Evolutionary conservation across 73 alveolate species (phyloP).

Genomic region (Symbiodinium natans): DNA sequence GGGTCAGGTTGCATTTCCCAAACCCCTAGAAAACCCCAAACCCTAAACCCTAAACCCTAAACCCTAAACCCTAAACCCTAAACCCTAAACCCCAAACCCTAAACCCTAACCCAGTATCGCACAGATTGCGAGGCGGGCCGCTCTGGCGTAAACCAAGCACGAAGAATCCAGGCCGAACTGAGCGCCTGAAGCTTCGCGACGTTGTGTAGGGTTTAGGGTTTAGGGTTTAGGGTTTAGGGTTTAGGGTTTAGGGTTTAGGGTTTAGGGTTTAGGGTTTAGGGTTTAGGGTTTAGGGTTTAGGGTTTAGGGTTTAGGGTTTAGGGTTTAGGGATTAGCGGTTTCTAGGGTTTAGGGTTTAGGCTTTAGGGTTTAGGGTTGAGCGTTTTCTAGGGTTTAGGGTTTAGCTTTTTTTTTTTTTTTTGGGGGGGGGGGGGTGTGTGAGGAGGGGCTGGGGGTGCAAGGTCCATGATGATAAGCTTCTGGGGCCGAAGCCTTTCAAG

Average conservation of each 20-base stretch:
- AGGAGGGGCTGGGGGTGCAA: no score
- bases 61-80: background rate
- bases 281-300: background rate
- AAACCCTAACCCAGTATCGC: background rate
- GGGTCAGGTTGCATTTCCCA: no score
- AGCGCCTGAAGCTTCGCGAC: constrained; percentile 24
- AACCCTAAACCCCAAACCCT: background rate
- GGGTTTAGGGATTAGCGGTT: no score
- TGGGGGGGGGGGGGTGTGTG: no score
- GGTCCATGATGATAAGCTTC: no score
- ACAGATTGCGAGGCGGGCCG: background rate
- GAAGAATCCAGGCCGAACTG: constrained; percentile 78
- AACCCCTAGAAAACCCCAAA: background rate
- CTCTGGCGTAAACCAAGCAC: constrained; percentile 90
- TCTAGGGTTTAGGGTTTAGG: no score
- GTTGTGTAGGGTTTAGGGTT: background rate
- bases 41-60: background rate
- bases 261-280: background rate
- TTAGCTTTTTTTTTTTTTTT: no score
- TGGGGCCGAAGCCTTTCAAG: no score
- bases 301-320: no score
- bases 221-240: background rate
- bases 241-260: background rate
- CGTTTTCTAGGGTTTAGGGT: no score
- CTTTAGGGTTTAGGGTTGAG: no score